A percentile compares a stretch with the other conserved stretches of the same genome.
phyloP scores from a whole-genome alignment of 1,284 basidiomycete genomes.

The Boletellus dicymbophilus region DNA sequence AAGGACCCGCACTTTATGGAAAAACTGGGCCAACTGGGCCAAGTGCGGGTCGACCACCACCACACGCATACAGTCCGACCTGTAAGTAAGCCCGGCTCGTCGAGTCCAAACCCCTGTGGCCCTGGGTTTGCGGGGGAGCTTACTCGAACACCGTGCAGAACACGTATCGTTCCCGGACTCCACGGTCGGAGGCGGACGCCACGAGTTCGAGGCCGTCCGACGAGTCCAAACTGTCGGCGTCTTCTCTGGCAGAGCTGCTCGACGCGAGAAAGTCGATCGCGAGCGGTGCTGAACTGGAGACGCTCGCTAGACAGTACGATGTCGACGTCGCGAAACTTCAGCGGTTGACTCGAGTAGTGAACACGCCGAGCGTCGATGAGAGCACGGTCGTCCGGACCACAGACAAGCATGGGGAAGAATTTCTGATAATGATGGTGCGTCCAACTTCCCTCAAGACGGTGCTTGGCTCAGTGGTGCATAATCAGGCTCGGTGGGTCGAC shows the following conservation, averaged over 20 bases:
- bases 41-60: slow-evolving; percentile 66
- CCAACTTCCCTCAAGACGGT: background rate
- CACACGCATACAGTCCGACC: slow-evolving; percentile 55
- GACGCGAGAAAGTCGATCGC: slow-evolving; percentile 64
- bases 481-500: slow-evolving; percentile 32
- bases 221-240: slow-evolving; percentile 46
- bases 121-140: too few relatives aligned
- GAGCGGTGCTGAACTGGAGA: slow-evolving; percentile 33
- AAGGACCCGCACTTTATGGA: slow-evolving; percentile 76
- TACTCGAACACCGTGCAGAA: slow-evolving; percentile 40
- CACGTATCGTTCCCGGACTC: slow-evolving; percentile 53
- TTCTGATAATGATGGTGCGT: slow-evolving; percentile 58
- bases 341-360: slow-evolving; percentile 62
- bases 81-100: slow-evolving; percentile 37
- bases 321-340: slow-evolving; percentile 60
- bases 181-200: slow-evolving; percentile 58
- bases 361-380: slow-evolving; percentile 67
- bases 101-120: too few relatives aligned
- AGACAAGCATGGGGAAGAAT: slow-evolving; percentile 62
- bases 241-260: slow-evolving; percentile 61
- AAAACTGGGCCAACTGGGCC: slow-evolving; percentile 71
- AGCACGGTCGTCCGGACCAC: slow-evolving; percentile 48
- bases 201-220: slow-evolving; percentile 29
- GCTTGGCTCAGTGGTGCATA: background rate
- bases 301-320: slow-evolving; percentile 55